Evolutionary conservation across 768 basidiomycete species (phyloP).

Genomic region (Kwoniella sp.): DNA sequence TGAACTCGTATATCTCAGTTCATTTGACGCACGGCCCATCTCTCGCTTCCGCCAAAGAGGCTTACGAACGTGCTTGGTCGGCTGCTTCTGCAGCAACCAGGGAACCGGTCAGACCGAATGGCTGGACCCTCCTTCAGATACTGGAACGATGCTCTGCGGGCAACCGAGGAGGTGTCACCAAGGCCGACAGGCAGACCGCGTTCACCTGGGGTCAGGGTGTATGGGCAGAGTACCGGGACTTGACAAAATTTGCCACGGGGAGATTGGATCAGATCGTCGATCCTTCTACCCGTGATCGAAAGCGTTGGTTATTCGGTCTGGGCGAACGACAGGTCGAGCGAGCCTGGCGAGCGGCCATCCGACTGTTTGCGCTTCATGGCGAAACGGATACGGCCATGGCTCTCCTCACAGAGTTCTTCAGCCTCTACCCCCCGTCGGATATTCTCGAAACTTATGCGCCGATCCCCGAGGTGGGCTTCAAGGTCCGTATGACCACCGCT

Average conservation of each 20-base stretch:
- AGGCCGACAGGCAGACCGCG: constrained; percentile 48
- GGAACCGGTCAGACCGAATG: constrained; percentile 48
- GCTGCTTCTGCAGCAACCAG: not conserved
- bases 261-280: not conserved
- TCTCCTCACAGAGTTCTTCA: constrained; percentile 60
- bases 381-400: constrained; percentile 55
- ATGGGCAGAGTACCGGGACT: constrained; percentile 62
- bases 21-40: constrained; percentile 58
- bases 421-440: constrained; percentile 61
- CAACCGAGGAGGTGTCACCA: constrained; percentile 55
- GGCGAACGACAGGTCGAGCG: constrained; percentile 57
- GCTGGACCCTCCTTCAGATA: constrained; percentile 61
- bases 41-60: constrained; percentile 55
- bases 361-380: constrained; percentile 56
- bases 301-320: constrained; percentile 16
- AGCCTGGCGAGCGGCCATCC: constrained; percentile 66
- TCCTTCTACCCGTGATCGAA: not conserved
- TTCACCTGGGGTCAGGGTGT: constrained; percentile 59
- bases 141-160: constrained; percentile 62
- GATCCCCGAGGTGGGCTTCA: constrained; percentile 52
- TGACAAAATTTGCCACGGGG: not conserved
- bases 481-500: constrained; percentile 61
- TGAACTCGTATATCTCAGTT: constrained; percentile 78
- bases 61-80: constrained; percentile 53
- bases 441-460: constrained; percentile 51